Evolutionary conservation across 768 basidiomycete species (phyloP), one percentile per base, ranked within the genome.

Genomic region (Scleroderma citrinum): DNA sequence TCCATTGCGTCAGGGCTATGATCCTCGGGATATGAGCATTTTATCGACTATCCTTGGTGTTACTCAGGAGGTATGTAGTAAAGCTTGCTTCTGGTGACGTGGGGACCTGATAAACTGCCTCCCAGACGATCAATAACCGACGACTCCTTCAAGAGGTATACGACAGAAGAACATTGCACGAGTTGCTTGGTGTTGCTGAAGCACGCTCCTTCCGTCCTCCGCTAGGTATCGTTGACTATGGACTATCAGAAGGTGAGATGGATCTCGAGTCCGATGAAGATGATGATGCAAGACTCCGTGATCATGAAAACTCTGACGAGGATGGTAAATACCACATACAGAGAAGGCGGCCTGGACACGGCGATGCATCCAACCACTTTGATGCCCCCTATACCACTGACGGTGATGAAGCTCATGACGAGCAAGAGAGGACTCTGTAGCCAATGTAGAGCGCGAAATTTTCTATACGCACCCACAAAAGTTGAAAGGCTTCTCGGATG

Each of bases 11-110:
- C 60, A 72, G 43, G 61, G 64, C 13, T 68, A 72, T 36, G 71
- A 78, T 21, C 70, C 77, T 3, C 80, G 82, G 35, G 83, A 87
- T 43, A 69, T 86, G 76, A 91, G 87, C 59, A 85, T 95, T 46
- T 63, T 96, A 38, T 79, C 83, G 3, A 84, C 77, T 29, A 78
- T 96, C 26, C 76, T 95, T 71, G 85, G 87, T 10, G 77, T 95
- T 6, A 87, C 90, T 2, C 82, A 86, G 62, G 87, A 92, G 77
- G 92, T 88, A 52, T 54, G 76, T 56, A 47, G 44, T 50, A 16
- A 24, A 14, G 36, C 14, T 7, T 24, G 20, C 26, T 29, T 29
- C 5, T 8, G 8, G 49, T 41, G 4, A n/a, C 4, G 49, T 41
- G 40, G 21, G 24, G n/a, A 46, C 45, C 41, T 52, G 32, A 51